Percentiles rank a stretch among this genome's conserved stretches.
Conservation (phyloP, 345 rosid species). For the Excoecaria agallocha region DNA sequence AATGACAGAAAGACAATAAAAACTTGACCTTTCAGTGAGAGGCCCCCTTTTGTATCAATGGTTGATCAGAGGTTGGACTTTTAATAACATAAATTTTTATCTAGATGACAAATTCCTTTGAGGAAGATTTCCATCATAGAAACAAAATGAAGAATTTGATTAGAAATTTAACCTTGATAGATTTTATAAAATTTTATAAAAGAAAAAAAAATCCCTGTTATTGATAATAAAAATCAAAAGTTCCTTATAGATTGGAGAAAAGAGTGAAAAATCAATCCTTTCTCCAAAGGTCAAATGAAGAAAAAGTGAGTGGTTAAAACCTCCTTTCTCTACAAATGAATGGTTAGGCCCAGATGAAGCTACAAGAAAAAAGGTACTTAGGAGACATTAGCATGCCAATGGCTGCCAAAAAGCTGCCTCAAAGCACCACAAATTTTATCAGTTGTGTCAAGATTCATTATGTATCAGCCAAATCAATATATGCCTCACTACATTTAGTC, state of each 20-base stretch:
- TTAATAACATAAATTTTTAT: not conserved
- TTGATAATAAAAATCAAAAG: not conserved
- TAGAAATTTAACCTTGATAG: no score
- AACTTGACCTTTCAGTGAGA: not conserved
- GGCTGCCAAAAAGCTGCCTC: not conserved
- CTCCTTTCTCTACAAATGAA: not conserved
- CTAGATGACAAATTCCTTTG: no score
- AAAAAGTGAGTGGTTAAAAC: not conserved
- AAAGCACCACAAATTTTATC: not conserved
- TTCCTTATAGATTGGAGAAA: not conserved
- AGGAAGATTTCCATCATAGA: not conserved
- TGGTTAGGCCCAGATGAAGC: not conserved
- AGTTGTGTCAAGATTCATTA: not conserved
- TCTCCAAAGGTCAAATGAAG: not conserved
- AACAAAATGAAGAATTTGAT: not conserved
- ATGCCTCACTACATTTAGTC: not conserved
- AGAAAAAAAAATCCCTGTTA: not conserved
- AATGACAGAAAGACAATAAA: not conserved
- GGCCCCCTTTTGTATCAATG: not conserved
- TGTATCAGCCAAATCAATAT: not conserved
- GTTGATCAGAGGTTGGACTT: not conserved
- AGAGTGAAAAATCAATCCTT: not conserved
- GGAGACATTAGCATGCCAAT: not conserved
- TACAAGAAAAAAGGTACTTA: no score
- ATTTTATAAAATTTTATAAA: not conserved